phyloP scores from a whole-genome alignment of 306 rosid genomes.

The Mucuna pruriens region DNA sequence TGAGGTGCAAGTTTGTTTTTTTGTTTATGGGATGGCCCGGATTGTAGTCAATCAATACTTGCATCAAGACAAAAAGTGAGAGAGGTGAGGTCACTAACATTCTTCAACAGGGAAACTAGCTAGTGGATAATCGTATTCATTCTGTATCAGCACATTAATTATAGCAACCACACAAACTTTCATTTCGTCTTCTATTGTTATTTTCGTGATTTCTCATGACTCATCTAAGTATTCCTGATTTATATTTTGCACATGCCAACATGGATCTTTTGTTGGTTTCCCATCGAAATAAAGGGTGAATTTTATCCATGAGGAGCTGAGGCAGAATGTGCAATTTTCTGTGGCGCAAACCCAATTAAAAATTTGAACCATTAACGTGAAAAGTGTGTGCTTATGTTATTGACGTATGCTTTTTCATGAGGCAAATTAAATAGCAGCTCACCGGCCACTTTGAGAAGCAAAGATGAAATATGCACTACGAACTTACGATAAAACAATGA shows the following conservation, averaged over 20 bases:
- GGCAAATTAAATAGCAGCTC: background rate
- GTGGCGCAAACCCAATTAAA: background rate
- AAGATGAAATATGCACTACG: conserved; percentile 17
- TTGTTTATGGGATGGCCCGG: conserved; percentile 3
- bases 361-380: background rate
- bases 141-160: background rate
- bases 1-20: background rate
- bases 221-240: background rate
- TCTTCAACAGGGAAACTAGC: conserved; percentile 25
- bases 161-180: background rate
- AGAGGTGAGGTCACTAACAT: conserved; percentile 38
- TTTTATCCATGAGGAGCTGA: background rate
- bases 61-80: conserved; percentile 39
- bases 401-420: conserved; percentile 9
- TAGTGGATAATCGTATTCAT: background rate
- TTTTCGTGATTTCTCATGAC: conserved; percentile 12
- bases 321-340: background rate
- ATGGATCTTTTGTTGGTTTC: conserved; percentile 7
- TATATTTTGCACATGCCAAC: conserved; percentile 13
- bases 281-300: background rate
- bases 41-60: conserved; percentile 38
- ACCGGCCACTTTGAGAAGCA: background rate
- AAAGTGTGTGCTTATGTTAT: conserved; percentile 17
- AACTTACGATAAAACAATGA: conserved; percentile 35
- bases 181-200: conserved; percentile 8